Percentiles rank a stretch among this genome's conserved stretches.
Evolutionary conservation across 1,139 yeast genomes (phyloP).

Genomic region (Yamadazyma jaroonii): DNA sequence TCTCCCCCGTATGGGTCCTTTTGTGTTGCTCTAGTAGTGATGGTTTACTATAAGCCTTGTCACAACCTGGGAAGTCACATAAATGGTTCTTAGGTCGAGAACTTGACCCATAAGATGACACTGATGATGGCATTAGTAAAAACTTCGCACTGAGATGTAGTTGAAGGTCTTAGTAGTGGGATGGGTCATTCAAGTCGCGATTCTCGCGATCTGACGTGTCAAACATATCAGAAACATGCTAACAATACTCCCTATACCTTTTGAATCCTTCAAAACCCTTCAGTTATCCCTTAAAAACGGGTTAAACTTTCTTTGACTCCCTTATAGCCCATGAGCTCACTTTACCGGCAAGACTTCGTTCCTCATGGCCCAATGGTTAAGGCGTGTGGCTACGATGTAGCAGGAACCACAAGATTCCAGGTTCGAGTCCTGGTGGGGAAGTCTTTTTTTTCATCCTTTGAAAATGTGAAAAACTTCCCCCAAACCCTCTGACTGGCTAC

Average conservation of each 20-base stretch:
- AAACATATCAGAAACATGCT: too few species aligned
- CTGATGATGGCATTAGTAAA: conserved; percentile 1
- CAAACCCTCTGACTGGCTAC: not conserved
- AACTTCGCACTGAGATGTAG: conserved; percentile 2
- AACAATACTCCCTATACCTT: too few species aligned
- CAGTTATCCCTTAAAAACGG: too few species aligned
- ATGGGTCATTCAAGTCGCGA: too few species aligned
- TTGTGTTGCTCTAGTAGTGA: conserved; percentile 80
- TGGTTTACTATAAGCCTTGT: conserved; percentile 76
- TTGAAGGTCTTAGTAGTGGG: too few species aligned
- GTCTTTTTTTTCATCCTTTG: conserved; percentile 31
- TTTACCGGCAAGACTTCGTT: conserved; percentile 34
- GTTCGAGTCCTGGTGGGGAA: conserved; percentile 97
- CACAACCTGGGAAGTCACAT: conserved; percentile 67
- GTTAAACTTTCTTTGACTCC: too few species aligned
- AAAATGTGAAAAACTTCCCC: too few species aligned
- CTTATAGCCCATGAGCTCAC: too few species aligned
- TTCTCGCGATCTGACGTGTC: too few species aligned
- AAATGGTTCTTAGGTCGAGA: conserved; percentile 52
- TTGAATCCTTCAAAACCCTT: too few species aligned
- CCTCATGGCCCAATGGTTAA: conserved; percentile 59
- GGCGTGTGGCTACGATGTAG: conserved; percentile 54
- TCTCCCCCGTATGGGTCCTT: conserved; percentile 72
- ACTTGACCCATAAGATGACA: conserved; percentile 2
- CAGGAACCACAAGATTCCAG: conserved; percentile 89